Conservation (phyloP, 805 yeast species). For the Hemisphaericaspora nanyangensis region DNA sequence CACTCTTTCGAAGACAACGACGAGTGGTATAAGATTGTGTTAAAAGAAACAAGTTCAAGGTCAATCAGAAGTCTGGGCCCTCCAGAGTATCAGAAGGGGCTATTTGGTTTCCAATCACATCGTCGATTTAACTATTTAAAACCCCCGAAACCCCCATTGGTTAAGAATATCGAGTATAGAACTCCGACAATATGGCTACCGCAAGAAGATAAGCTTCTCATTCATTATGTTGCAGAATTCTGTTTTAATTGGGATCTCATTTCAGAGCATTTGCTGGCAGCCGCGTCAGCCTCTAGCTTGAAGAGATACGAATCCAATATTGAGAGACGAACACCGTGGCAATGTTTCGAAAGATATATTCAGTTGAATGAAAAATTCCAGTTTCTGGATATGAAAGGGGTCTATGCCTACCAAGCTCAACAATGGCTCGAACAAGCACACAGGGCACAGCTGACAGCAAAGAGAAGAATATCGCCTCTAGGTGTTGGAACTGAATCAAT, state of each 20-base stretch:
- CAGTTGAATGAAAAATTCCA: slow-evolving; percentile 89
- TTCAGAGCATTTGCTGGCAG: slow-evolving; percentile 70
- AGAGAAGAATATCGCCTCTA: slow-evolving; percentile 83
- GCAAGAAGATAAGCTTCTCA: slow-evolving; percentile 79
- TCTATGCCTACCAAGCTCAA: slow-evolving; percentile 77
- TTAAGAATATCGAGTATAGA: slow-evolving; percentile 73
- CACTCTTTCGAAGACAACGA: slow-evolving; percentile 63
- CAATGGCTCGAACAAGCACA: slow-evolving; percentile 91
- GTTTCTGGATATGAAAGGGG: slow-evolving; percentile 81
- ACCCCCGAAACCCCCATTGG: slow-evolving; percentile 90
- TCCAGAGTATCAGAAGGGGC: slow-evolving; percentile 51
- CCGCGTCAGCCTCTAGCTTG: slow-evolving; percentile 46
- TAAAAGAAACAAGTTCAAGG: slow-evolving; percentile 33
- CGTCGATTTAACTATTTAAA: slow-evolving; percentile 61
- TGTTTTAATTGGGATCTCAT: slow-evolving; percentile 93
- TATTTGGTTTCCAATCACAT: slow-evolving; percentile 49
- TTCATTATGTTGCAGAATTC: slow-evolving; percentile 78
- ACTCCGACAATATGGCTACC: slow-evolving; percentile 97
- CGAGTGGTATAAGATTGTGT: slow-evolving; percentile 55
- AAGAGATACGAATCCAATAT: slow-evolving; percentile 75
- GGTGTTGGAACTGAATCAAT: slow-evolving; percentile 93
- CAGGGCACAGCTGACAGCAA: slow-evolving; percentile 81
- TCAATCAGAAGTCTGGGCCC: slow-evolving; percentile 15
- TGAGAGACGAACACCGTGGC: slow-evolving; percentile 98
- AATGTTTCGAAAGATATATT: slow-evolving; percentile 93